Conservation (phyloP, 306 rosid genomes). For the Quercus parvula region DNA sequence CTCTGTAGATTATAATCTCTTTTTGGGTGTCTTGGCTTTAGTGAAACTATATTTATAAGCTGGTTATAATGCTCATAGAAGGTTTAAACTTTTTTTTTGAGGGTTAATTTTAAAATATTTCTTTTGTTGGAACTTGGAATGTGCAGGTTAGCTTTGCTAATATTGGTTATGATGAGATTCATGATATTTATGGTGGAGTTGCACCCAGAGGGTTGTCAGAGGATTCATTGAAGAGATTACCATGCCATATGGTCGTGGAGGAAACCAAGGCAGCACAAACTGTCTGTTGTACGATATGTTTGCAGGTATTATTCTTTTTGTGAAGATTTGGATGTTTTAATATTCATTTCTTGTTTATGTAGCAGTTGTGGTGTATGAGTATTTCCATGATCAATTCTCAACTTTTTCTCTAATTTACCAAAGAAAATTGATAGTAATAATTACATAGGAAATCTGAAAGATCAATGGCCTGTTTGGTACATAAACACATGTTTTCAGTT, state of each 20-base stretch:
- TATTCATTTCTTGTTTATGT: background rate
- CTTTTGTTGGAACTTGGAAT: constrained; percentile 22
- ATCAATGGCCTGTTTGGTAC: background rate
- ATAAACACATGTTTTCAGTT: too few species aligned
- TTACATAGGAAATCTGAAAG: background rate
- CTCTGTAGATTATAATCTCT: background rate
- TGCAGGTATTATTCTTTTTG: constrained; percentile 54
- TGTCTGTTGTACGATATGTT: constrained; percentile 62
- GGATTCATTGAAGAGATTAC: constrained; percentile 56
- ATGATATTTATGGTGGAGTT: constrained; percentile 40
- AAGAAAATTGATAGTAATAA: background rate
- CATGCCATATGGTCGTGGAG: constrained; percentile 47
- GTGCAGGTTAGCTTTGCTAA: constrained; percentile 48
- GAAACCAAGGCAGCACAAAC: constrained; percentile 43
- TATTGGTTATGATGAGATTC: constrained; percentile 44
- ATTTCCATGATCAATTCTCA: background rate
- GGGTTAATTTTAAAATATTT: background rate
- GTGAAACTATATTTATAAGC: background rate
- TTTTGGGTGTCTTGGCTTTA: background rate
- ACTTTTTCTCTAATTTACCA: background rate
- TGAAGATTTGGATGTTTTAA: background rate
- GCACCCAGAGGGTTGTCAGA: constrained; percentile 55
- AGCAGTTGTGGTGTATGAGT: background rate
- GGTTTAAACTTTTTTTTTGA: background rate
- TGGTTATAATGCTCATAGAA: background rate